phyloP scores from a whole-genome alignment of 495 filamentous ascomycete genomes.

The Haplographium delicatum region DNA sequence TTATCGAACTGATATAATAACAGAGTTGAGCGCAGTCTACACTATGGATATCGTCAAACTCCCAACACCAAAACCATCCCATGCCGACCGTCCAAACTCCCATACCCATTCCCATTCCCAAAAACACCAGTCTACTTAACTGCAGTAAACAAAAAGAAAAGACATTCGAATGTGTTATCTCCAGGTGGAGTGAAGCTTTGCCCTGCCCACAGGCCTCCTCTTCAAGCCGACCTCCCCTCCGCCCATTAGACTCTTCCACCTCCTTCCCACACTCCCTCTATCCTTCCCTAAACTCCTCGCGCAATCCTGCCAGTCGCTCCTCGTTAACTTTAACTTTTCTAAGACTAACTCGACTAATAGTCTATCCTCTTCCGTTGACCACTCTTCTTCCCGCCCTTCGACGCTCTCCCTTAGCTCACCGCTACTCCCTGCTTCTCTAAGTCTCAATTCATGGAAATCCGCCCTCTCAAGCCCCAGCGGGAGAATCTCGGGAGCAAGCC shows the following conservation, averaged over 20 bases:
- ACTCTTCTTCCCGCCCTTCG: constrained; percentile 30
- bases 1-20: no score
- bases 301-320: constrained; percentile 76
- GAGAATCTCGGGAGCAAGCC: constrained; percentile 59
- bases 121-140: background rate
- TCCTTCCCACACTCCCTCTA: constrained; percentile 55
- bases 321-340: constrained; percentile 66
- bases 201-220: constrained; percentile 37
- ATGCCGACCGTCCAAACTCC: background rate
- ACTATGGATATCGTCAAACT: background rate
- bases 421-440: constrained; percentile 13
- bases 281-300: constrained; percentile 63
- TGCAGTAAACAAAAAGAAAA: background rate
- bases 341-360: constrained; percentile 68
- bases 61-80: background rate
- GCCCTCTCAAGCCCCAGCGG: constrained; percentile 60
- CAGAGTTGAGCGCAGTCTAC: background rate
- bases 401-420: background rate
- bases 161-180: constrained; percentile 30
- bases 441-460: constrained; percentile 59
- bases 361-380: constrained; percentile 65
- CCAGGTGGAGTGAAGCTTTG: constrained; percentile 46
- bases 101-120: background rate
- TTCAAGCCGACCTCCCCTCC: constrained; percentile 57
- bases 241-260: constrained; percentile 64